A percentile compares a stretch with the other conserved stretches of the same genome.
Conservation (phyloP, 2,329 filamentous ascomycete species). For the Didymella glomerata region DNA sequence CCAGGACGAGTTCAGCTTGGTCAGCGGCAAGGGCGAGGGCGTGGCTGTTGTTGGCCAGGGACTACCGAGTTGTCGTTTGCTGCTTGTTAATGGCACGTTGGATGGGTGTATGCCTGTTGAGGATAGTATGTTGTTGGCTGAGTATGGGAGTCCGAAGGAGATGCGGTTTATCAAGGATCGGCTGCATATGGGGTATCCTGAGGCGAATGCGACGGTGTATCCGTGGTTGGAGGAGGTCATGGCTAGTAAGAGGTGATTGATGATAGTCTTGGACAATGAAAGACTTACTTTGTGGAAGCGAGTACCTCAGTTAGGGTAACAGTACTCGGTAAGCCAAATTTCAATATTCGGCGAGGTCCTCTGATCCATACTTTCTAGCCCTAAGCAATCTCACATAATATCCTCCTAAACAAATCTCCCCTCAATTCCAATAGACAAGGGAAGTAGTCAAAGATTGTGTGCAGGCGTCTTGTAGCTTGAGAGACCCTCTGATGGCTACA, state of each 20-base stretch:
- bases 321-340: no score
- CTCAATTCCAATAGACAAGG: no score
- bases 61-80: slow-evolving; percentile 56
- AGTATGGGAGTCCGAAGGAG: slow-evolving; percentile 63
- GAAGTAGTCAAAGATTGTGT: no score
- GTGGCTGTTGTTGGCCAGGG: slow-evolving; percentile 47
- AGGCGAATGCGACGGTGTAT: slow-evolving; percentile 43
- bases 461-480: no score
- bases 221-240: slow-evolving; percentile 47
- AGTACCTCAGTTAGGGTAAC: neutral
- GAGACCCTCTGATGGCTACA: no score
- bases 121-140: slow-evolving; percentile 63
- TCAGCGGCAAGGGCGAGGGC: slow-evolving; percentile 62
- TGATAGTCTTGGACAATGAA: neutral
- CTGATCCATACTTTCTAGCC: no score
- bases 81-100: slow-evolving; percentile 65
- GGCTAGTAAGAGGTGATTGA: slow-evolving; percentile 4
- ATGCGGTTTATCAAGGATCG: slow-evolving; percentile 55
- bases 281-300: neutral
- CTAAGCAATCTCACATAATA: no score
- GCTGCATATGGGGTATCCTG: slow-evolving; percentile 58
- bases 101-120: slow-evolving; percentile 70
- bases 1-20: slow-evolving; percentile 60
- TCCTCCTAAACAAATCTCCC: no score
- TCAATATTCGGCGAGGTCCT: no score